phyloP scores from a whole-genome alignment of 805 yeast species.

The Metschnikowia reukaufii region DNA sequence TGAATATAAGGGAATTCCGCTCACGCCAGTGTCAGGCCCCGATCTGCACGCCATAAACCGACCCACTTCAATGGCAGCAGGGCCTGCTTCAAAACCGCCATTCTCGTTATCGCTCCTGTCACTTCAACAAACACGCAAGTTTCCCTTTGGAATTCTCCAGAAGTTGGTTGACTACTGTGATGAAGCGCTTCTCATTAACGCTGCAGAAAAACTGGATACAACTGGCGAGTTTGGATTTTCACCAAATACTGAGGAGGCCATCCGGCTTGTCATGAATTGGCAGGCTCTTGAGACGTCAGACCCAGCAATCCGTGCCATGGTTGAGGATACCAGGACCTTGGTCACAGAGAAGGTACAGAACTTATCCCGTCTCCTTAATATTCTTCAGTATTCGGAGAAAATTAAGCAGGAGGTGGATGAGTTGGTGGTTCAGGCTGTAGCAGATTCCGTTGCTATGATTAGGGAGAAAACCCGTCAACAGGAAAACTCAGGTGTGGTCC shows the following conservation, averaged over 20 bases:
- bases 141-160: constrained; percentile 63
- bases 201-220: constrained; percentile 54
- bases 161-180: constrained; percentile 66
- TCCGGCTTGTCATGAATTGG: constrained; percentile 46
- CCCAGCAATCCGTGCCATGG: constrained; percentile 59
- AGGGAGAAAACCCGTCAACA: constrained; percentile 34
- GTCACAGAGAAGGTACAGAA: constrained; percentile 68
- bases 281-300: constrained; percentile 55
- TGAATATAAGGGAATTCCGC: constrained; percentile 60
- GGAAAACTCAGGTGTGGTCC: constrained; percentile 7
- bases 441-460: constrained; percentile 59
- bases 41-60: constrained; percentile 21
- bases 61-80: no score
- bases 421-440: constrained; percentile 61
- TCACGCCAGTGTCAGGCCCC: constrained; percentile 20
- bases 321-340: constrained; percentile 64
- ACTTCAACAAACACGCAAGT: constrained; percentile 47
- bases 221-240: constrained; percentile 43
- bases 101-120: constrained; percentile 23
- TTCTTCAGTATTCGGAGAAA: constrained; percentile 70
- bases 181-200: constrained; percentile 69
- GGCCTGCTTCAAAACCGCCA: not conserved
- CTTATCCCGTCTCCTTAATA: constrained; percentile 67
- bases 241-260: constrained; percentile 60
- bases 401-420: constrained; percentile 77